Evolutionary conservation across 768 basidiomycete species (phyloP).

Genomic region (Auricularia auricula-judae): DNA sequence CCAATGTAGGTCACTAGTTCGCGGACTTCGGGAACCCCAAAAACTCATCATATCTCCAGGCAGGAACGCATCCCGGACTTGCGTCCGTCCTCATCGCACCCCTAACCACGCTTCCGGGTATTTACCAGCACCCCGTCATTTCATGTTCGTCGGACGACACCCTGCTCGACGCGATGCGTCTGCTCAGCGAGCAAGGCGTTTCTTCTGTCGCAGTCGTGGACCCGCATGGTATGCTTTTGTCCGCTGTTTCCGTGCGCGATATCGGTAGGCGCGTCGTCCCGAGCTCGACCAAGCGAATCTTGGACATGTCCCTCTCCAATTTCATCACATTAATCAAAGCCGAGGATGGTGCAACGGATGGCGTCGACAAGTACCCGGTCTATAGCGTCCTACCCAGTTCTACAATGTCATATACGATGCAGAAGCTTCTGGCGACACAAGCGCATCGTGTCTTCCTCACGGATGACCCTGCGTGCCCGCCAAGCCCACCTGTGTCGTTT

Average conservation of each 20-base stretch:
- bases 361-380: conserved; percentile 70
- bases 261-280: conserved; percentile 74
- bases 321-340: conserved; percentile 70
- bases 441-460: conserved; percentile 73
- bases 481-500: background rate
- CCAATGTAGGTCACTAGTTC: conserved; percentile 5
- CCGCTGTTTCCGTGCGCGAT: conserved; percentile 76
- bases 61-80: conserved; percentile 40
- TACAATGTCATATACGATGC: conserved; percentile 56
- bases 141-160: conserved; percentile 47
- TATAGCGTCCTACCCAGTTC: conserved; percentile 63
- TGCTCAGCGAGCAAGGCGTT: conserved; percentile 80
- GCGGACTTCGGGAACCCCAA: background rate
- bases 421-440: conserved; percentile 75
- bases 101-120: conserved; percentile 26
- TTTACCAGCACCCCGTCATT: conserved; percentile 35
- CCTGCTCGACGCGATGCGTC: conserved; percentile 70
- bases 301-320: conserved; percentile 55
- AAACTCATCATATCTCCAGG: conserved; percentile 1
- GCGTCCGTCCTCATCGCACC: conserved; percentile 44
- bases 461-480: conserved; percentile 33
- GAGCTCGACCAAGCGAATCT: conserved; percentile 66
- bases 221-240: conserved; percentile 43
- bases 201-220: conserved; percentile 73
- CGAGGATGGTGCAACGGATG: conserved; percentile 65